Conservation (phyloP, 1,284 basidiomycete species). For the Agaricales sp. region DNA sequence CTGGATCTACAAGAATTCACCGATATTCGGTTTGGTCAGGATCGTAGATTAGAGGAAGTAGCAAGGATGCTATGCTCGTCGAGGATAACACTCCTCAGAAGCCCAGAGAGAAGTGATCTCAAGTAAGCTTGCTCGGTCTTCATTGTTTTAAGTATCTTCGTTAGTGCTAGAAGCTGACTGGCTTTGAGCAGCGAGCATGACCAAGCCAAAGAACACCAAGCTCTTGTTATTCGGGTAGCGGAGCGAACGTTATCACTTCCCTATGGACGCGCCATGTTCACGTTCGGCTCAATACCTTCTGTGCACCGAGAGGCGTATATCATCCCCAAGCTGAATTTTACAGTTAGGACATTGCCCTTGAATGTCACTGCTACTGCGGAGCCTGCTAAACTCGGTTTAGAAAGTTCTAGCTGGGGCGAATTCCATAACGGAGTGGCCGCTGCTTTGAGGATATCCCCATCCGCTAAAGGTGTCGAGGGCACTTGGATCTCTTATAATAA, state of each 20-base stretch:
- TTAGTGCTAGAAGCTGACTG: constrained; percentile 3
- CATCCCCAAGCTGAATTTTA: constrained; percentile 75
- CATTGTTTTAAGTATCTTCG: background rate
- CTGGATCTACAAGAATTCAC: constrained; percentile 64
- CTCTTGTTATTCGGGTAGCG: constrained; percentile 66
- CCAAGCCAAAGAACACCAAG: constrained; percentile 72
- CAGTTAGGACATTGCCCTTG: constrained; percentile 63
- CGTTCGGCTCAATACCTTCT: constrained; percentile 65
- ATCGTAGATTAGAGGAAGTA: constrained; percentile 80
- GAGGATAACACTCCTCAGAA: constrained; percentile 50
- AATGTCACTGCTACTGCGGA: constrained; percentile 58
- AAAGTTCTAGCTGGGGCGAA: constrained; percentile 83
- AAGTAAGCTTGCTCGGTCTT: constrained; percentile 34
- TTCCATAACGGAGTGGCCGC: constrained; percentile 97
- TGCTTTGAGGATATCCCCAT: constrained; percentile 73
- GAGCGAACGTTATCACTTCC: constrained; percentile 81
- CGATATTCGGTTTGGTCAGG: constrained; percentile 78
- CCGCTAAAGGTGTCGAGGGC: constrained; percentile 73
- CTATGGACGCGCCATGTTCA: constrained; percentile 82
- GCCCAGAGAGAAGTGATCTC: constrained; percentile 61
- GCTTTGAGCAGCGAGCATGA: constrained; percentile 57
- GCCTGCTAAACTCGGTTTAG: constrained; percentile 51
- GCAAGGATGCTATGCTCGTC: constrained; percentile 82
- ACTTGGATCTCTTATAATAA: constrained; percentile 94
- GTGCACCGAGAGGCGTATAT: constrained; percentile 69